Base-by-base conservation (phyloP, 2,329 filamentous ascomycete species). In the Pseudocercospora fijiensis region DNA sequence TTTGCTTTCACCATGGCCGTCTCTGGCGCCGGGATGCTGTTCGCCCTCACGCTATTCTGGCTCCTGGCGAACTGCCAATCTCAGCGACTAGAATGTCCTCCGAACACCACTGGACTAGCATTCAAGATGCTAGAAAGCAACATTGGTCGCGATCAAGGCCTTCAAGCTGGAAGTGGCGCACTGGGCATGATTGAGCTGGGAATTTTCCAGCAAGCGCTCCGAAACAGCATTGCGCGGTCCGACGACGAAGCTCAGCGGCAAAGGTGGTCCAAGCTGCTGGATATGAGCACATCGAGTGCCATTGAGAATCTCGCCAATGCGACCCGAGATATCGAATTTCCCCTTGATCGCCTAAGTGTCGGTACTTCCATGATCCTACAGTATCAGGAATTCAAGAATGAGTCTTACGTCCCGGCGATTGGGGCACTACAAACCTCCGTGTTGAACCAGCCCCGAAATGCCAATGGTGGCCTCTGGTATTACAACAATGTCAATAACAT, bases 391-490 rank as follows among this genome's bases (percentile, higher is more conserved):
- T 71, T 64, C 1, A 41, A 62, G 4, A 41, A 71, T 16, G 60
- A 61, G 11, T 65, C 63, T 10, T 69, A 61, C 57, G 51, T 65
- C 4, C 61, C 66, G 2, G 52, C 68, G 3, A 64, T 71, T 27
- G 20, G 28, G 10, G 58, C 61, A 22, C 68, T 78, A 3, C 62
- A 71, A 7, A 30, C 60, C 5, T 76, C 74, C 7, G 62, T 76
- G 0, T 66, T 67, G 10, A 27, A 69, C 1, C 76, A 78, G 57
- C 68, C 67, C 4, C 68, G 67, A 1, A 77, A 75, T 47, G 62
- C 58, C 1, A 68, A 75, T 27, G 71, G 68, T 2, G 75, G 74
- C 0, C 60, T 76, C 4, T 77, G 75, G 75, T 78, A 78, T 55
- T 78, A 73, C 57, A 69, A 67, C 47, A 71, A 72, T 33, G 58